phyloP scores from a whole-genome alignment of 805 yeast species.

The Spathaspora hagerdaliae region DNA sequence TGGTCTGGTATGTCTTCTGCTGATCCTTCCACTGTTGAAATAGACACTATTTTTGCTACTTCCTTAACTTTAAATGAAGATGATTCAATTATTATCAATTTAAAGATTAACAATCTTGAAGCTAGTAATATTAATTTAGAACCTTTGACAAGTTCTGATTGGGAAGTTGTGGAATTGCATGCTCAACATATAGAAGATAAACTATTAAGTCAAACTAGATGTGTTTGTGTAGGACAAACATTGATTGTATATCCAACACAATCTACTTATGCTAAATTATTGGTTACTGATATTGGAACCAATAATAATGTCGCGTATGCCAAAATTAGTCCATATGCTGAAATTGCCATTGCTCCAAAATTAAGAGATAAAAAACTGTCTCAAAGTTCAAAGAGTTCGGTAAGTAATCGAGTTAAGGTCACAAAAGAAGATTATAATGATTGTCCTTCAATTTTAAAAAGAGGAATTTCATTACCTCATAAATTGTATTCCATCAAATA shows the following conservation, averaged over 20 bases:
- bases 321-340: conserved; percentile 58
- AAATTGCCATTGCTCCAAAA: conserved; percentile 73
- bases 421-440: conserved; percentile 20
- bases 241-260: conserved; percentile 66
- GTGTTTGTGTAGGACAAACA: conserved; percentile 55
- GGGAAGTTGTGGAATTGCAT: conserved; percentile 87
- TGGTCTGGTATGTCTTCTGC: conserved; percentile 60
- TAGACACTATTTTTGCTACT: conserved; percentile 66
- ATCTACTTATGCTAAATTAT: conserved; percentile 58
- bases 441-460: conserved; percentile 37
- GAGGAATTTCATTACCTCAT: conserved; percentile 60
- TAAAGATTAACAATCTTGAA: conserved; percentile 47
- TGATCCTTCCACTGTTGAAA: conserved; percentile 40
- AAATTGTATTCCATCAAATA: conserved; percentile 19
- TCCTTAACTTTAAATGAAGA: conserved; percentile 44
- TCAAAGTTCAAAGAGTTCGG: conserved; percentile 2
- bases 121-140: conserved; percentile 68
- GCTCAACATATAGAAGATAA: conserved; percentile 72
- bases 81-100: conserved; percentile 32
- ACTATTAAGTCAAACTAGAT: conserved; percentile 75
- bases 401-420: neutral
- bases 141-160: conserved; percentile 73
- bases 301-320: conserved; percentile 34
- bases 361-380: conserved; percentile 21
- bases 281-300: conserved; percentile 43